These are phyloP conservation scores for Trichoderma brevicompactum DNA, from an alignment of 2,329 filamentous ascomycete genomes.

Conservation along the genomic window DNA sequence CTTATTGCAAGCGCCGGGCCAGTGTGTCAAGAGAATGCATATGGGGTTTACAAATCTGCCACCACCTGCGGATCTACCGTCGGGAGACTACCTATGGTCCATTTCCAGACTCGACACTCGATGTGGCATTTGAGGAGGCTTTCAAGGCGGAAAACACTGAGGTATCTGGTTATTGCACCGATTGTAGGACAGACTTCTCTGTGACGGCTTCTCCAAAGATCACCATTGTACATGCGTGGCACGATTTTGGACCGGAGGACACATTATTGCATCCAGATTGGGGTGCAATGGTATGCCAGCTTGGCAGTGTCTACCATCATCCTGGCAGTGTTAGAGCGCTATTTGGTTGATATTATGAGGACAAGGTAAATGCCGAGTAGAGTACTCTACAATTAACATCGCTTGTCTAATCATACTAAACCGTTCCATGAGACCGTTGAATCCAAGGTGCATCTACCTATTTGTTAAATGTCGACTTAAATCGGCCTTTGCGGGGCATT, in stretches of 20 bases:
- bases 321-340: constrained; percentile 11
- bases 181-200: constrained; percentile 28
- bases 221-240: constrained; percentile 24
- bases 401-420: too few relatives aligned
- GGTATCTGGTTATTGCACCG: constrained; percentile 14
- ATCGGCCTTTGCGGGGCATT: too few relatives aligned
- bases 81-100: background rate
- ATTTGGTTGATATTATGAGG: background rate
- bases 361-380: too few relatives aligned
- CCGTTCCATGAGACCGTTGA: too few relatives aligned
- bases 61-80: background rate
- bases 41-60: background rate
- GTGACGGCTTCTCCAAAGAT: background rate
- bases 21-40: background rate
- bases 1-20: background rate
- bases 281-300: background rate
- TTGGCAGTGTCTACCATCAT: background rate
- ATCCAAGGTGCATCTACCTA: too few relatives aligned
- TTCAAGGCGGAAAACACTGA: background rate
- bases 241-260: constrained; percentile 29
- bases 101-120: background rate
- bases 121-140: background rate
- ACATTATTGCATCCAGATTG: constrained; percentile 16
- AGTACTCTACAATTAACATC: too few relatives aligned
- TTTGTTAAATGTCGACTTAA: too few relatives aligned